phyloP scores from a whole-genome alignment of 2,329 filamentous ascomycete species.

The Penicillium sp. region DNA sequence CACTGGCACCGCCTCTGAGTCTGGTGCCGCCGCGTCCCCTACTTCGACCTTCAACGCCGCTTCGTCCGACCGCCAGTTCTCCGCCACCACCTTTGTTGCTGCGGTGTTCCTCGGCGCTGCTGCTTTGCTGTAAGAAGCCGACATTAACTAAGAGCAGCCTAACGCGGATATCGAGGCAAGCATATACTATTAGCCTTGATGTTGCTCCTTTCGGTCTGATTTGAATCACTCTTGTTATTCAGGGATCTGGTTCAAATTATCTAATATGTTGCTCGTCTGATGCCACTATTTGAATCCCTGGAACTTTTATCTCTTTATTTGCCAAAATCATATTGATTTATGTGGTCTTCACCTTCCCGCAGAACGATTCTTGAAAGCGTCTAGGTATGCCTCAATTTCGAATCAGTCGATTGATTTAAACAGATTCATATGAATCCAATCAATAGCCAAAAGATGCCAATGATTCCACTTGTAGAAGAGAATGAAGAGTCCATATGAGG shows the following conservation, averaged over 20 bases:
- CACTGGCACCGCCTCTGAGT: conserved; percentile 14
- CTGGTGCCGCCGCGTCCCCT: conserved; percentile 17
- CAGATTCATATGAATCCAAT: background rate
- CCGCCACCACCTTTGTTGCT: conserved; percentile 38
- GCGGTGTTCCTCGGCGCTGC: conserved; percentile 44
- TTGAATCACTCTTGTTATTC: background rate
- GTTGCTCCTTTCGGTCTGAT: conserved; percentile 12
- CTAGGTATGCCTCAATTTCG: background rate
- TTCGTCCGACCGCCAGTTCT: conserved; percentile 33
- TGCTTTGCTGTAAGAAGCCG: conserved; percentile 33
- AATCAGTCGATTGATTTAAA: background rate
- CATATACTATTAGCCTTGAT: conserved; percentile 15
- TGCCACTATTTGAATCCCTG: background rate
- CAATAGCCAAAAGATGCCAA: background rate
- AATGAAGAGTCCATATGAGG: background rate
- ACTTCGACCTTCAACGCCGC: conserved; percentile 23
- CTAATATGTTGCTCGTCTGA: conserved; percentile 4
- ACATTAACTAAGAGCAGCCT: background rate
- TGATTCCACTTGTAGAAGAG: background rate
- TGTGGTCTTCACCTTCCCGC: background rate
- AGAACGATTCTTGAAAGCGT: background rate
- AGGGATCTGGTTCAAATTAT: conserved; percentile 1
- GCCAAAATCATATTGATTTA: conserved; percentile 3
- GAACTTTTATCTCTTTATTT: background rate
- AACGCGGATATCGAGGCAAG: conserved; percentile 6